Evolutionary conservation across 2,329 filamentous ascomycete species (phyloP).

Genomic region (Neonectria faginata): DNA sequence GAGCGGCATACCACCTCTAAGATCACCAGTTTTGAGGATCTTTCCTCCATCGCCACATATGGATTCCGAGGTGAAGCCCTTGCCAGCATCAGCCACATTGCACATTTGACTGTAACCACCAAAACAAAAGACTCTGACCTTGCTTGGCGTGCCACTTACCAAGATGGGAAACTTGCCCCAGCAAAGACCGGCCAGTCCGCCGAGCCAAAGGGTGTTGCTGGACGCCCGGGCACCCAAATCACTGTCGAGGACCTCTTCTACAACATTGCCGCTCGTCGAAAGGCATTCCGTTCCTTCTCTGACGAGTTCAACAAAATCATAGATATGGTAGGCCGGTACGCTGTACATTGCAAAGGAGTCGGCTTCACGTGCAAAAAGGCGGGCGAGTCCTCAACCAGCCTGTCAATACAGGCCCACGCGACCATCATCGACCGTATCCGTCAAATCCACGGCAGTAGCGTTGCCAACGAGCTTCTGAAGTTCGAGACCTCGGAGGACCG

Average conservation of each 20-base stretch:
- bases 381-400: slow-evolving; percentile 84
- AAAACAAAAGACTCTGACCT: slow-evolving; percentile 89
- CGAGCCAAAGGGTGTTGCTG: slow-evolving; percentile 89
- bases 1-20: slow-evolving; percentile 98
- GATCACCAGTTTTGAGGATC: slow-evolving; percentile 90
- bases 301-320: slow-evolving; percentile 99
- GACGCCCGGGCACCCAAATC: slow-evolving; percentile 91
- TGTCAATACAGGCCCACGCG: slow-evolving; percentile 81
- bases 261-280: slow-evolving; percentile 88
- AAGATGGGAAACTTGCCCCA: slow-evolving; percentile 82
- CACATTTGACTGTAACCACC: slow-evolving; percentile 94
- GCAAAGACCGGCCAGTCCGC: slow-evolving; percentile 88
- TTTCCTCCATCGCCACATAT: slow-evolving; percentile 91
- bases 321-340: slow-evolving; percentile 92
- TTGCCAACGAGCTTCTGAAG: slow-evolving; percentile 89
- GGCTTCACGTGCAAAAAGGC: slow-evolving; percentile 98
- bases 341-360: slow-evolving; percentile 90
- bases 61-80: slow-evolving; percentile 97
- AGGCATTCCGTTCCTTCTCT: slow-evolving; percentile 89
- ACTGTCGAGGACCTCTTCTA: slow-evolving; percentile 98
- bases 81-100: slow-evolving; percentile 98
- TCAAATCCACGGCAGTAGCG: slow-evolving; percentile 84
- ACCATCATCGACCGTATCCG: slow-evolving; percentile 85
- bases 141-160: slow-evolving; percentile 91
- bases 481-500: slow-evolving; percentile 78